Evolutionary conservation across 2,329 filamentous ascomycete species (phyloP).

Genomic region (Fusarium sulawesiense): DNA sequence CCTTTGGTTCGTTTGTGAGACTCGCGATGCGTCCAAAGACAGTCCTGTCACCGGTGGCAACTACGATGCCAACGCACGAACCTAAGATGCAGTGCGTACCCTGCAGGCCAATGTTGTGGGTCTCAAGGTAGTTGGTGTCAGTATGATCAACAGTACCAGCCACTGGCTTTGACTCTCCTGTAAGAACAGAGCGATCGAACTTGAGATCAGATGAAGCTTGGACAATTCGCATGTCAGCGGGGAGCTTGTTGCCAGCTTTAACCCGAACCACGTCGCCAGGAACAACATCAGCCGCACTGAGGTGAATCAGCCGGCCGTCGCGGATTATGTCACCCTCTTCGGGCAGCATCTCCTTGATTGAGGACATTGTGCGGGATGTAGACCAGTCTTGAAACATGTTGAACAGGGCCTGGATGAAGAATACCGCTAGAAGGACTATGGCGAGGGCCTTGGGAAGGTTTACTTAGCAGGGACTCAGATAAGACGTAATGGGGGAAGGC

Average conservation of each 20-base stretch:
- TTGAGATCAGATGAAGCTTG: constrained; percentile 9
- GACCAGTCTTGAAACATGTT: constrained; percentile 26
- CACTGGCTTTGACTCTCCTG: constrained; percentile 10
- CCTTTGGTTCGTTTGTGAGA: constrained; percentile 75
- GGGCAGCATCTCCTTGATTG: constrained; percentile 7
- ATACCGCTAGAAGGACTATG: neutral
- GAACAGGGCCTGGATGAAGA: constrained; percentile 12
- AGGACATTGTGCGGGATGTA: constrained; percentile 18
- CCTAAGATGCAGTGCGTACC: constrained; percentile 83
- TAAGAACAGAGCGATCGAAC: constrained; percentile 4
- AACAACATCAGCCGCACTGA: constrained; percentile 3
- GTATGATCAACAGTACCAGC: constrained; percentile 3
- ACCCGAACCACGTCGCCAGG: constrained; percentile 7
- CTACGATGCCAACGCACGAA: constrained; percentile 72
- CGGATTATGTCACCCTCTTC: constrained; percentile 11
- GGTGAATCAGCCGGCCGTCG: neutral
- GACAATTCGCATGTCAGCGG: constrained; percentile 5
- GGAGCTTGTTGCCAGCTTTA: constrained; percentile 9
- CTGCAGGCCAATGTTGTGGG: constrained; percentile 79
- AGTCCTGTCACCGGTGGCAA: constrained; percentile 77
- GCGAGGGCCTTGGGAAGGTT: constrained; percentile 1
- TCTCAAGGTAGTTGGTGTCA: constrained; percentile 60
- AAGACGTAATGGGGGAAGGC: too few relatives aligned
- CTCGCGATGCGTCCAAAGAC: constrained; percentile 82
- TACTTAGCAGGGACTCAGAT: too few relatives aligned